Percentiles rank a stretch among this genome's conserved stretches.
These are phyloP conservation scores for Aphanoascus verrucosus DNA, from an alignment of 2,329 filamentous ascomycete genomes.

Conservation along the genomic window DNA sequence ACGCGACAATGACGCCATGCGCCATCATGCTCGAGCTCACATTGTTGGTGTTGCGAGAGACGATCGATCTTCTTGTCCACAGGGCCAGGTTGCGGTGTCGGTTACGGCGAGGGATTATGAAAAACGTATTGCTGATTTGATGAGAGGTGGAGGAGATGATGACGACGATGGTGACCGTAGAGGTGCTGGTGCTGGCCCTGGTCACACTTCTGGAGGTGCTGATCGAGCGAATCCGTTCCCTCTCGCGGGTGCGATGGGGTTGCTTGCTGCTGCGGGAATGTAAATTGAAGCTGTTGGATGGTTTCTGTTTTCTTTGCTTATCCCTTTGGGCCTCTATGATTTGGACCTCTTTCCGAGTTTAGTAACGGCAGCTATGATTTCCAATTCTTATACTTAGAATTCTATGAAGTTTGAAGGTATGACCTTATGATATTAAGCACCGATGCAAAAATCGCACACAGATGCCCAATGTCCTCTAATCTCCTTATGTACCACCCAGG, in stretches of 20 bases:
- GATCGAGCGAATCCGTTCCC: not conserved
- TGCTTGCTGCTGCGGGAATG: conserved; percentile 1
- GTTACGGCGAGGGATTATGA: conserved; percentile 8
- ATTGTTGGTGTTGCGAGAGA: not conserved
- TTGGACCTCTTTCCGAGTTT: not conserved
- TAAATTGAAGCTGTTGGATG: not conserved
- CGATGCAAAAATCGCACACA: too few species aligned
- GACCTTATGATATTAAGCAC: too few species aligned
- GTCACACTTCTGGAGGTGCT: not conserved
- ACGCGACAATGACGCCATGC: not conserved
- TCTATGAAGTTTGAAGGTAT: too few species aligned
- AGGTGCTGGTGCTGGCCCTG: not conserved
- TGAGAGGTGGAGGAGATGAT: not conserved
- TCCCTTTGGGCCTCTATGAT: not conserved
- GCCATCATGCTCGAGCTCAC: not conserved
- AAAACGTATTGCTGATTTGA: conserved; percentile 1
- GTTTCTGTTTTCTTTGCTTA: not conserved
- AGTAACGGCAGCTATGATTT: not conserved
- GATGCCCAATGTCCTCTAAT: too few species aligned
- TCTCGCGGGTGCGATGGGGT: conserved; percentile 5
- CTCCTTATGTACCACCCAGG: too few species aligned
- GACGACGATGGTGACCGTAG: not conserved
- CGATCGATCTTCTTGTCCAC: not conserved
- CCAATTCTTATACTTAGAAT: not conserved
- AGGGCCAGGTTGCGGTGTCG: conserved; percentile 6